Conservation (phyloP, 2,329 filamentous ascomycete genomes). For the Xylaria sp. region DNA sequence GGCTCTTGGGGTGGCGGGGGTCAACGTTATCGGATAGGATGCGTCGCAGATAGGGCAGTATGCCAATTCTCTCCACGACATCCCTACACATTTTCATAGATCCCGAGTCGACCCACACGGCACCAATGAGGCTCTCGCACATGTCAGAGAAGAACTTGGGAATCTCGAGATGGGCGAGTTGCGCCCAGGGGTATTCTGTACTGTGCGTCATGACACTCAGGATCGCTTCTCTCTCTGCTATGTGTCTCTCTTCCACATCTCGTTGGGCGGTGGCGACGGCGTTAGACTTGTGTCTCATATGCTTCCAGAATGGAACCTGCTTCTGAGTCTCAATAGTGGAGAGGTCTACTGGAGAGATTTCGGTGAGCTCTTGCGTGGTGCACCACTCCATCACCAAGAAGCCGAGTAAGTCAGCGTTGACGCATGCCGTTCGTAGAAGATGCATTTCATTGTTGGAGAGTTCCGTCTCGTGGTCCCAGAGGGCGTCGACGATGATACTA, state of each 20-base stretch:
- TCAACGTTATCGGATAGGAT: constrained; percentile 65
- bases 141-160: constrained; percentile 85
- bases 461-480: constrained; percentile 56
- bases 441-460: constrained; percentile 70
- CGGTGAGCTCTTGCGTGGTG: constrained; percentile 43
- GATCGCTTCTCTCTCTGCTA: constrained; percentile 55
- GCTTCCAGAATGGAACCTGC: constrained; percentile 67
- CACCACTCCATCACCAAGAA: constrained; percentile 71
- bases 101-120: constrained; percentile 82
- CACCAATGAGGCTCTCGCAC: constrained; percentile 79
- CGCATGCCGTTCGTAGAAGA: constrained; percentile 73
- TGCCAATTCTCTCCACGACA: constrained; percentile 67
- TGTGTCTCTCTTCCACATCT: constrained; percentile 52
- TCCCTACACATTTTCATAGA: constrained; percentile 61
- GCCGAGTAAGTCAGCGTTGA: constrained; percentile 80
- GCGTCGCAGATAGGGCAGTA: constrained; percentile 66
- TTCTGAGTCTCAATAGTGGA: constrained; percentile 35
- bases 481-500: constrained; percentile 68
- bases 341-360: constrained; percentile 32
- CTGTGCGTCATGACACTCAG: constrained; percentile 54
- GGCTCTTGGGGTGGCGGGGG: constrained; percentile 69
- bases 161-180: constrained; percentile 67
- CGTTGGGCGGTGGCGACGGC: constrained; percentile 56
- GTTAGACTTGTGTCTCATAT: constrained; percentile 64
- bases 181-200: constrained; percentile 74